These are phyloP conservation scores for Fusarium vanettenii DNA, from an alignment of 2,329 filamentous ascomycete species.

Conservation along the genomic window DNA sequence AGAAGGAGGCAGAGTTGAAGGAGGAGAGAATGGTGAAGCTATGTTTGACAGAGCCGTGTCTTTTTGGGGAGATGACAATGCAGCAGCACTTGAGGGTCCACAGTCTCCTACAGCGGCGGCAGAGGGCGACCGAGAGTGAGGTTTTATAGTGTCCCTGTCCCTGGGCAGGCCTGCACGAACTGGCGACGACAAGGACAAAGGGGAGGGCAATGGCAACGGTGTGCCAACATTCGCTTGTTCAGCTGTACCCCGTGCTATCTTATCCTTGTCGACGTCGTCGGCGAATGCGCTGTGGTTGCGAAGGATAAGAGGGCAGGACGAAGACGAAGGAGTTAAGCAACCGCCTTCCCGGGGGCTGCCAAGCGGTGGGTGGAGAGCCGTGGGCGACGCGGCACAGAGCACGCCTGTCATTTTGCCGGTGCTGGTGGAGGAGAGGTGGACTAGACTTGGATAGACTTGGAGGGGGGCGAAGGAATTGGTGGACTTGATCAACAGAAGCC, in stretches of 20 bases:
- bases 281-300: constrained; percentile 35
- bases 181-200: constrained; percentile 16
- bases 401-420: constrained; percentile 44
- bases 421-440: constrained; percentile 27
- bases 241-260: constrained; percentile 10
- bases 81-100: constrained; percentile 35
- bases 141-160: constrained; percentile 23
- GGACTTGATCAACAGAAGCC: constrained; percentile 6
- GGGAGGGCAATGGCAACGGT: constrained; percentile 12
- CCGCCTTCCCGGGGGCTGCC: constrained; percentile 47
- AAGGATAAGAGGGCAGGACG: constrained; percentile 26
- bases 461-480: constrained; percentile 25
- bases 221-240: constrained; percentile 8
- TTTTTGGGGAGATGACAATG: constrained; percentile 23
- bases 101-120: constrained; percentile 34
- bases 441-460: constrained; percentile 25
- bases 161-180: constrained; percentile 13
- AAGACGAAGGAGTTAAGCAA: constrained; percentile 30
- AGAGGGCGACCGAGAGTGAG: constrained; percentile 24
- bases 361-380: constrained; percentile 64
- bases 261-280: constrained; percentile 13
- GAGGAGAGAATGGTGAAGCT: constrained; percentile 9
- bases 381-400: constrained; percentile 54
- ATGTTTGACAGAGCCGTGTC: constrained; percentile 17
- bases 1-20: constrained; percentile 1